These are phyloP conservation scores for Boletus bicolor DNA, from an alignment of 768 basidiomycete genomes.

Conservation along the genomic window DNA sequence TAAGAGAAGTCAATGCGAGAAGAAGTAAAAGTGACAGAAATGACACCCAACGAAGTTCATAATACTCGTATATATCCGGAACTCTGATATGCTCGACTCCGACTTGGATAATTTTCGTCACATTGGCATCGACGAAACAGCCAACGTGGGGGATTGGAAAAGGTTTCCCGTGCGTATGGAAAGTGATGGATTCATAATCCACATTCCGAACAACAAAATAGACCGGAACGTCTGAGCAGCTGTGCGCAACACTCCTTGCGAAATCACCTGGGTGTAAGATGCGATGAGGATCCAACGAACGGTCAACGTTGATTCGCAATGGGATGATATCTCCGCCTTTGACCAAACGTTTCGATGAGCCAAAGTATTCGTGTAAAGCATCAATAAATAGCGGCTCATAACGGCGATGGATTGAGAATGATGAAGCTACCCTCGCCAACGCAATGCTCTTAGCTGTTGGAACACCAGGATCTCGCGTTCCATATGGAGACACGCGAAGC, in stretches of 20 bases:
- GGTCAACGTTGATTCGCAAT: constrained; percentile 57
- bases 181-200: constrained; percentile 55
- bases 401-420: constrained; percentile 58
- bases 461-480: constrained; percentile 52
- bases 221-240: constrained; percentile 44
- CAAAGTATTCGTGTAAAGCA: constrained; percentile 64
- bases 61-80: constrained; percentile 49
- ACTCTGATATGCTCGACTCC: constrained; percentile 70
- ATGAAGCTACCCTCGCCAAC: constrained; percentile 78
- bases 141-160: constrained; percentile 70
- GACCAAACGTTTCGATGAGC: constrained; percentile 49
- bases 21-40: background rate
- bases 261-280: constrained; percentile 7
- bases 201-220: constrained; percentile 81
- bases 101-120: constrained; percentile 75
- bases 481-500: constrained; percentile 58
- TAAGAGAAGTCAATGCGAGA: constrained; percentile 18
- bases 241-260: background rate
- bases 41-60: constrained; percentile 45
- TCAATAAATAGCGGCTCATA: constrained; percentile 62
- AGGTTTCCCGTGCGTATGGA: constrained; percentile 42
- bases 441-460: constrained; percentile 70
- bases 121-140: constrained; percentile 73
- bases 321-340: constrained; percentile 74
- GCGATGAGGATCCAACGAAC: constrained; percentile 21